phyloP scores from a whole-genome alignment of 805 yeast genomes.

The Hanseniaspora nectarophila region DNA sequence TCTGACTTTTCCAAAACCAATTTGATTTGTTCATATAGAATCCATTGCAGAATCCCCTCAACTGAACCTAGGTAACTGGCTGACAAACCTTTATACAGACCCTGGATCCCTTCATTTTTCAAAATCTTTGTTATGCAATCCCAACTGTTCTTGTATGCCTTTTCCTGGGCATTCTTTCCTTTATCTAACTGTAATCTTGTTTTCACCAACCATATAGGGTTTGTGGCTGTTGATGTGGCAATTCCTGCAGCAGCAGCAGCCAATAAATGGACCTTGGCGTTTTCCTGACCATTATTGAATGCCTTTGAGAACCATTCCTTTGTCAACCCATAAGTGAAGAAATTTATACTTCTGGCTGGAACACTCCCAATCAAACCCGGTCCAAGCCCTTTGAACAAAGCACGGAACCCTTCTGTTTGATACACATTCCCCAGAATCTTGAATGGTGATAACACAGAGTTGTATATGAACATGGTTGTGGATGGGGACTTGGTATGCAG shows the following conservation, averaged over 20 bases:
- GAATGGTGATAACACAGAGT: conserved; percentile 9
- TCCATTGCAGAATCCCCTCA: conserved; percentile 93
- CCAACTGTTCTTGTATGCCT: conserved; percentile 66
- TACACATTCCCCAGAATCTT: conserved; percentile 56
- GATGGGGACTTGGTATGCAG: conserved; percentile 15
- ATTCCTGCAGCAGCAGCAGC: conserved; percentile 89
- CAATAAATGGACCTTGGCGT: conserved; percentile 70
- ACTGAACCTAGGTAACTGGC: conserved; percentile 90
- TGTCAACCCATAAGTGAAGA: conserved; percentile 91
- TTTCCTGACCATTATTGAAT: conserved; percentile 64
- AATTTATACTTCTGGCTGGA: conserved; percentile 94
- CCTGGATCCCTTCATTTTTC: conserved; percentile 62
- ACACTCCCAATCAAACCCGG: conserved; percentile 95
- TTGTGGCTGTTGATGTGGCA: conserved; percentile 89
- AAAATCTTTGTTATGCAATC: conserved; percentile 68
- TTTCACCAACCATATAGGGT: conserved; percentile 94
- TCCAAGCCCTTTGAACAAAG: conserved; percentile 88
- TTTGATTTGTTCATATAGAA: conserved; percentile 90
- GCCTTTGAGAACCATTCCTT: conserved; percentile 59
- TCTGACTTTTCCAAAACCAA: conserved; percentile 40
- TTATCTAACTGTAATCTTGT: conserved; percentile 88
- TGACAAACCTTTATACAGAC: conserved; percentile 80
- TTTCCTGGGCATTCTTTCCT: conserved; percentile 38
- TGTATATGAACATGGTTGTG: conserved; percentile 1
- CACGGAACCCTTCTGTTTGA: conserved; percentile 64